Evolutionary conservation across 31 red algal genomes (phyloP).

Genomic region (Porphyra umbilicalis): DNA sequence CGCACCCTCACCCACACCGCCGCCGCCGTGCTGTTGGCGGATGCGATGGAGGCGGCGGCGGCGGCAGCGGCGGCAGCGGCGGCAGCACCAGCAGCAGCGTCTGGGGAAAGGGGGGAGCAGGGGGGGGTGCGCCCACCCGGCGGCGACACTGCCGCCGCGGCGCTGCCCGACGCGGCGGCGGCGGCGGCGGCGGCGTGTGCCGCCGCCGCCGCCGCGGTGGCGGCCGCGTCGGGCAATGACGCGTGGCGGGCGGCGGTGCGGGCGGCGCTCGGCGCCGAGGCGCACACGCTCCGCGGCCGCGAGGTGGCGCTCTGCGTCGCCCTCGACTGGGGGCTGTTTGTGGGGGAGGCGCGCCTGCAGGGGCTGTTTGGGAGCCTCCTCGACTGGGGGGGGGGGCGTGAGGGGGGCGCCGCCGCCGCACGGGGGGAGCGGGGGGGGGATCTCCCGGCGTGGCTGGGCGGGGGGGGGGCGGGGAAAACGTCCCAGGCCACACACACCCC

Average conservation of each 20-base stretch:
- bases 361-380: not conserved
- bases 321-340: not conserved
- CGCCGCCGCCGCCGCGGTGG: not conserved
- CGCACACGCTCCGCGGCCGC: not conserved
- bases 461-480: no score
- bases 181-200: not conserved
- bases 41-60: not conserved
- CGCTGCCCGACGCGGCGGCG: not conserved
- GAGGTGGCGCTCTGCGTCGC: not conserved
- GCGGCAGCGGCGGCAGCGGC: not conserved
- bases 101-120: not conserved
- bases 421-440: no score
- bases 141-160: no score
- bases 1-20: not conserved
- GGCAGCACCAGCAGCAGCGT: not conserved
- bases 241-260: not conserved
- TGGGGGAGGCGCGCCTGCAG: not conserved
- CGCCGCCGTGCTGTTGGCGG: not conserved
- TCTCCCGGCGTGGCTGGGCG: no score
- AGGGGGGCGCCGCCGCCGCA: not conserved
- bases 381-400: not conserved
- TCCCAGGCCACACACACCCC: no score
- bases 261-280: not conserved
- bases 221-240: not conserved
- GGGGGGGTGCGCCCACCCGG: not conserved